Evolutionary conservation across 306 rosid genomes (phyloP), one percentile per base, ranked within the genome.

Genomic region (Vigna angularis): DNA sequence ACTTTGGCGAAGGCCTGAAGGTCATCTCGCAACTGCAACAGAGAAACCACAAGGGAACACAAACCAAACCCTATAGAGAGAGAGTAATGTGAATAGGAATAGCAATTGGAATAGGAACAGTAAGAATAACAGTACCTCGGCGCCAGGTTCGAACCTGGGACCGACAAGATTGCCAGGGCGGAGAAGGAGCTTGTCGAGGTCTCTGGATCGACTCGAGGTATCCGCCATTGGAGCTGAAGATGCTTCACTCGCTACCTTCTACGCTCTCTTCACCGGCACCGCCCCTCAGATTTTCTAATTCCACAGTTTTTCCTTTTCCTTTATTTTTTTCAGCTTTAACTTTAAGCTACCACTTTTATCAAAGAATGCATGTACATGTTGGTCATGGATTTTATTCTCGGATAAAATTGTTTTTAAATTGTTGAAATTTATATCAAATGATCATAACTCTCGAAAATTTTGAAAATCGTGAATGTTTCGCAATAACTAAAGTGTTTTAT

Each of bases 161-260:
- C 88, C 98, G 2, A 91, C 89, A 18, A 95, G 96, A 68, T 92
- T 87, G 7, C 97, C 93, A 16, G 97, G 87, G 26, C 98, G 75
- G 52, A 91, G 96, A 17, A 95, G 98, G 38, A 95, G 97, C 86
- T 92, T 91, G 79, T 95, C 98, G 16, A 95, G 97, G 89, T 94
- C 97, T 81, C 97, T 91, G 50, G 97, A 90, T 76, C 91, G 93
- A 83, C 90, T 81, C 0, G 75, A 53, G 48, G 61, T 16, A 30
- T 78, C 86, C 32, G 88, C 89, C 98, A 94, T 87, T 81, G 63
- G 50, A 65, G 30, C 68, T 3, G n/a, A 30, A 32, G 67, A 62
- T 61, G 66, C 47, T 42, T 30, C 2, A 0, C 44, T 62, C 17
- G 4, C 68, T 9, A 1, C 45, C 45, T 16, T 36, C 67, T 62